Evolutionary conservation across 108 stramenopile species (phyloP), one percentile per base, ranked within the genome.

Genomic region (Pinguiococcus pyrenoidosus): DNA sequence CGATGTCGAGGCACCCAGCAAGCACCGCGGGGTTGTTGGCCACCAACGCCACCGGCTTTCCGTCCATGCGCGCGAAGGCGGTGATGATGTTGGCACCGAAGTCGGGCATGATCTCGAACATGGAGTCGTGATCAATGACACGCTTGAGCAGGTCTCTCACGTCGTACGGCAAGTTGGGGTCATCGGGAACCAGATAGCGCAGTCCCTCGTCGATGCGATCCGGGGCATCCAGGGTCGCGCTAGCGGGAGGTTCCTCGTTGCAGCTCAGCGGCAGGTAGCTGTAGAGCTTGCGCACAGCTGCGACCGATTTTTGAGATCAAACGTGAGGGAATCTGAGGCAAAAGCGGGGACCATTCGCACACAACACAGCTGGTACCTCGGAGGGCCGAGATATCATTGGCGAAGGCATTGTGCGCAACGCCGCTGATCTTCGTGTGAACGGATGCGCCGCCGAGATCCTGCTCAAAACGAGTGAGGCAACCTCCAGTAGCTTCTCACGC

Each of bases 341-440:
- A n/a, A n/a, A n/a, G n/a, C n/a, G n/a, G n/a, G n/a, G n/a, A n/a
- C n/a, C n/a, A n/a, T n/a, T n/a, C n/a, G n/a, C n/a, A n/a, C n/a
- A n/a, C n/a, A n/a, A n/a, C n/a, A n/a, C n/a, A n/a, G n/a, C n/a
- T n/a, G n/a, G n/a, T n/a, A n/a, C n/a, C n/a, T n/a, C n/a, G n/a
- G n/a, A n/a, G n/a, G n/a, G n/a, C n/a, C n/a, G n/a, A n/a, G n/a
- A 99, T 74, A 54, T 99, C 97, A 59, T 96, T 93, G 56, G 85
- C 76, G 61, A 79, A 94, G 32, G 84, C 76, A 16, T 74, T 76
- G 54, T 96, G 94, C 0, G 94, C 87, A 3, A 95, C 92, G 23
- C 96, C 96, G 50, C 82, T 84, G 44, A 76, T 62, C 29, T 57
- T 66, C 10, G 85, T 90, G 72, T 96, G 94, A 0, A 74, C 69